Evolutionary conservation across 805 yeast genomes (phyloP), one percentile per base, ranked within the genome.

Genomic region (Priceomyces carsonii): DNA sequence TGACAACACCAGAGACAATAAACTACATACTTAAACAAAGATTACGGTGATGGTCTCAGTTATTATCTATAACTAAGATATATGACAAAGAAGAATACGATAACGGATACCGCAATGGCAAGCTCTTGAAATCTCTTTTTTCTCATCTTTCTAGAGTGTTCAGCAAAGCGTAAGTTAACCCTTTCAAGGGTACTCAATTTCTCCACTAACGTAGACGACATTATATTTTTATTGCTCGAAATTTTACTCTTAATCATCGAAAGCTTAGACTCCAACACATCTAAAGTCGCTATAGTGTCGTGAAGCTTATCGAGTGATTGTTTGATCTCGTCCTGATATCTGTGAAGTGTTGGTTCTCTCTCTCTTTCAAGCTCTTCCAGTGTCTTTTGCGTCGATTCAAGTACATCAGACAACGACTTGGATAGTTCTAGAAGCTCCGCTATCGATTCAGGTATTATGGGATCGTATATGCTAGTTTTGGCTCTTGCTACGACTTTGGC

Each of bases 141-240:
- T 28, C 62, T 48, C 14, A 43, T 47, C 9, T 40, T 40, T 12
- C 39, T 47, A 17, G 63, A 48, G 38, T 61, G 55, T 30, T 55
- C 56, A 18, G 44, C 42, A 29, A 66, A 59, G 29, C 50, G 45
- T 10, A 43, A 40, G 28, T 60, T 57, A 5, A 68, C 48, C 16
- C 45, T 40, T 33, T 67, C 71, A 38, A 68, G 49, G 7, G 56
- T 36, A 24, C 57, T 58, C 31, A 67, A 42, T 40, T 59, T 59
- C 9, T 46, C 51, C 4, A 45, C 43, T 33, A 67, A 44, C 4
- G 53, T 57, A n/a, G 39, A 35, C 20, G 55, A 43, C 44, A 66
- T 45, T 2, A 48, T 36, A 9, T 43, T 31, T 42, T 64, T 65
- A 40, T 53, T 51, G 10, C 42, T 39, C 12, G 48, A 48, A 27